Evolutionary conservation across 371 early-diverging fungal species (phyloP).

Genomic region (Parasitella parasitica): DNA sequence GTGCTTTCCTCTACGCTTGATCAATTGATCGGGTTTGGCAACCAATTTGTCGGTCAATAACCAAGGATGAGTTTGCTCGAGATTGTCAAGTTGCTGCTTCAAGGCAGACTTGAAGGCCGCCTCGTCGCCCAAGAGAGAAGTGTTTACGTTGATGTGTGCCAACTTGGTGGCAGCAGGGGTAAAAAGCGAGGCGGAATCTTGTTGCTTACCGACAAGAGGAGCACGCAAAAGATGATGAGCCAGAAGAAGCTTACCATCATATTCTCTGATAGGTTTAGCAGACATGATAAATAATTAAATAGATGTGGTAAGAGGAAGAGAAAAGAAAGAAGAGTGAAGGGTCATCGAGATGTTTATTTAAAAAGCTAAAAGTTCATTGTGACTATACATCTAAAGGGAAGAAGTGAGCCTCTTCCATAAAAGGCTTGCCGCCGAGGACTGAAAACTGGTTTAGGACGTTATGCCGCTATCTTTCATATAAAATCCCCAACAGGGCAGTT

Average conservation of each 20-base stretch:
- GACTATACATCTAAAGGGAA: constrained; percentile 1
- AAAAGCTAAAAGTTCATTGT: constrained; percentile 1
- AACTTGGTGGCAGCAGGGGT: constrained; percentile 74
- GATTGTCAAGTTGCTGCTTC: constrained; percentile 62
- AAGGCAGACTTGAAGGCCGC: constrained; percentile 58
- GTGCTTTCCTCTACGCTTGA: constrained; percentile 96
- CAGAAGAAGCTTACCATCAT: constrained; percentile 94
- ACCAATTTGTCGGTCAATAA: constrained; percentile 81
- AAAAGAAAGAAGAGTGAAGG: constrained; percentile 7
- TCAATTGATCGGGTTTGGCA: constrained; percentile 96
- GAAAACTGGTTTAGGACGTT: constrained; percentile 28
- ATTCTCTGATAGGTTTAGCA: constrained; percentile 96
- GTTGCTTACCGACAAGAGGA: constrained; percentile 45
- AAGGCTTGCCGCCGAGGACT: constrained; percentile 27
- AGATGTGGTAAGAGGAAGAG: not conserved
- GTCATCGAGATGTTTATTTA: constrained; percentile 4
- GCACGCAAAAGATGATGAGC: constrained; percentile 84
- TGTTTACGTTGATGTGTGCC: constrained; percentile 77
- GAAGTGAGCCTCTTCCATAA: constrained; percentile 10
- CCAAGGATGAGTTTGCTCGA: constrained; percentile 87
- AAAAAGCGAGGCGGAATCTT: constrained; percentile 52
- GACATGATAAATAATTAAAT: constrained; percentile 63
- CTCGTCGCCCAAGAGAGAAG: constrained; percentile 51
- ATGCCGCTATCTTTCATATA: not conserved
- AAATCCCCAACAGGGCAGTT: constrained; percentile 7